Evolutionary conservation across 2,329 filamentous ascomycete species (phyloP), one percentile per base, ranked within the genome.

Genomic region (Hypoxylon sp.): DNA sequence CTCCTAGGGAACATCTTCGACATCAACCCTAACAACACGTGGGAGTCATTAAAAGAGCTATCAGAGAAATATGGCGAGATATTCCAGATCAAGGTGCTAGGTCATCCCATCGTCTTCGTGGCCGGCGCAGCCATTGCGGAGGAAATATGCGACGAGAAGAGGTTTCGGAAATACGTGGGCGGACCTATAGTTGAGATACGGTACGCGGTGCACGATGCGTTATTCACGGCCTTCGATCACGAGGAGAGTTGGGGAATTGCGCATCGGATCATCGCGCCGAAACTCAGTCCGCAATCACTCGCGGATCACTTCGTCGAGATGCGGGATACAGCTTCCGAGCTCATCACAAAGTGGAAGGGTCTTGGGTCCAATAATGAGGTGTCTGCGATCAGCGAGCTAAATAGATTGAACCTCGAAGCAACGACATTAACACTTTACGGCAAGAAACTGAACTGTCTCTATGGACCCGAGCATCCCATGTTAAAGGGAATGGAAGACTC

Each of bases 81-180:
- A 65, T 82, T 82, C 74, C 79, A 82, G 73, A 79, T 83, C 73
- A 82, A 77, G 28, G 77, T 81, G 5, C 72, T 82, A 2, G 79
- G 80, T 10, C 75, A 80, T 23, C 75, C 79, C 7, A 68, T 81
- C 57, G 80, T 83, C 41, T 83, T 84, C 66, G 79, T 83, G 1
- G 80, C 80, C 0, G 77, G 78, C 55, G 80, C 79, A 3, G 79
- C 80, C 0, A 74, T 84, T 1, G 80, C 80, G 9, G 80, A 82
- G 65, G 82, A 83, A 62, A 55, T 83, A 1, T 86, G 84, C 72
- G 84, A 87, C 73, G 78, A 86, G 78, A 82, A 79, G 72, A 82
- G 85, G 0, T 87, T 87, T 75, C 82, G 84, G 61, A 87, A 87
- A 71, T 86, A 79, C 67, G 84, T 87, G 1, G 83, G 83, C 30